phyloP scores from a whole-genome alignment of 1,284 basidiomycete genomes.

The Violaceomyces palustris region DNA sequence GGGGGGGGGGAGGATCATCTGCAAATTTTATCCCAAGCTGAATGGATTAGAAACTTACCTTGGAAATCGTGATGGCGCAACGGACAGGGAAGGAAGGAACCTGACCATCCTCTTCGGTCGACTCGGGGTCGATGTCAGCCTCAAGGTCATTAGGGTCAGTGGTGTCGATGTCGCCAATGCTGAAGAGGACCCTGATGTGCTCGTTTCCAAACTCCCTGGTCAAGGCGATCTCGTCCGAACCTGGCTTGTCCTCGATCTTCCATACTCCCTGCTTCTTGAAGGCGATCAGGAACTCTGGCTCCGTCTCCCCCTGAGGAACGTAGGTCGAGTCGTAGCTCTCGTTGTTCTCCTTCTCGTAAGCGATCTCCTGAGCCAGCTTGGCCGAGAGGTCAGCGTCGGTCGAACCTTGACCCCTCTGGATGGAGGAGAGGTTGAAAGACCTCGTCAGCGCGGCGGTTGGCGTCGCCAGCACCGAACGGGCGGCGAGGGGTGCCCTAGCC shows the following conservation, averaged over 20 bases:
- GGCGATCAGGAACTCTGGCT: slow-evolving; percentile 71
- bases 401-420: slow-evolving; percentile 50
- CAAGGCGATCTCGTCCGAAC: slow-evolving; percentile 77
- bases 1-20: no score
- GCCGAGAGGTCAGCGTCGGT: slow-evolving; percentile 69
- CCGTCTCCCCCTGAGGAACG: no score
- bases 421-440: slow-evolving; percentile 7
- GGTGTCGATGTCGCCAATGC: slow-evolving; percentile 47
- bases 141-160: slow-evolving; percentile 30
- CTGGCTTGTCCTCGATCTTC: slow-evolving; percentile 68
- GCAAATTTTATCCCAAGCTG: slow-evolving; percentile 9
- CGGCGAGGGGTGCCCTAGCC: no score
- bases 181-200: slow-evolving; percentile 54
- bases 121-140: slow-evolving; percentile 55
- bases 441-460: no score
- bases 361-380: slow-evolving; percentile 75
- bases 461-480: no score
- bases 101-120: slow-evolving; percentile 23
- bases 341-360: slow-evolving; percentile 68
- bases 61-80: slow-evolving; percentile 74
- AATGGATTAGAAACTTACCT: no score
- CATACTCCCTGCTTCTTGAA: slow-evolving; percentile 74
- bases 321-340: slow-evolving; percentile 54
- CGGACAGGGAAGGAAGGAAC: slow-evolving; percentile 63
- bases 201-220: slow-evolving; percentile 85